Percentiles rank a stretch among this genome's conserved stretches.
Conservation (phyloP, 352 stramenopile species). For the Globisporangium recalcitrans region DNA sequence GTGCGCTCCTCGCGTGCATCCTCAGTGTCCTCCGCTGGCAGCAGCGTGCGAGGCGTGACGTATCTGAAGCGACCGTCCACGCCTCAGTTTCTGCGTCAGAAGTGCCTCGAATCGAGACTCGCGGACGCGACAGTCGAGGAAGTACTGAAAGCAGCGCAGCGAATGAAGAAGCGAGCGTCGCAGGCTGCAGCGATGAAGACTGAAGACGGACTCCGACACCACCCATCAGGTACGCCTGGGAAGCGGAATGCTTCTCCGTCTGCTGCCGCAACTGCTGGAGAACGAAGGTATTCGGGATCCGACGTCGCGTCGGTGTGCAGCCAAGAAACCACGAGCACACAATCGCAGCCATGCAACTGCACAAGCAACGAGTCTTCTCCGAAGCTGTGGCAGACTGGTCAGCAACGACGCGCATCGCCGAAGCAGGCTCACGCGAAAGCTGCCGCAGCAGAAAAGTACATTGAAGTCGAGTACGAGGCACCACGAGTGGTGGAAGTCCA, state of each 20-base stretch:
- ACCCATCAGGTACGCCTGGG: conserved; percentile 3
- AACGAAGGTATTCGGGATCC: conserved; percentile 39
- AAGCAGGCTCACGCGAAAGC: background rate
- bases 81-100: conserved; percentile 56
- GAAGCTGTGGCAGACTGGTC: conserved; percentile 11
- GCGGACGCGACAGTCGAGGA: conserved; percentile 15
- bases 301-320: conserved; percentile 21
- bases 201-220: conserved; percentile 7
- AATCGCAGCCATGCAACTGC: background rate
- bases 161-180: conserved; percentile 34
- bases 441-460: conserved; percentile 9
- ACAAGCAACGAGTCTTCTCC: background rate
- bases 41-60: conserved; percentile 35
- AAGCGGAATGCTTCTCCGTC: conserved; percentile 1
- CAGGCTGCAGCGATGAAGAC: conserved; percentile 10
- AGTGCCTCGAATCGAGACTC: conserved; percentile 57
- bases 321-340: conserved; percentile 5
- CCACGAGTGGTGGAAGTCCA: conserved; percentile 51
- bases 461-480: conserved; percentile 18
- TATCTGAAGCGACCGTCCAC: conserved; percentile 60
- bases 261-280: conserved; percentile 4
- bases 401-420: background rate
- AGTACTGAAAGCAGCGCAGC: conserved; percentile 8
- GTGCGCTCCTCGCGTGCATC: conserved; percentile 23
- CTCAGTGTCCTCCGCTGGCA: conserved; percentile 20